phyloP scores from a whole-genome alignment of 305 asterid genomes.

The Fraxinus velutina region DNA sequence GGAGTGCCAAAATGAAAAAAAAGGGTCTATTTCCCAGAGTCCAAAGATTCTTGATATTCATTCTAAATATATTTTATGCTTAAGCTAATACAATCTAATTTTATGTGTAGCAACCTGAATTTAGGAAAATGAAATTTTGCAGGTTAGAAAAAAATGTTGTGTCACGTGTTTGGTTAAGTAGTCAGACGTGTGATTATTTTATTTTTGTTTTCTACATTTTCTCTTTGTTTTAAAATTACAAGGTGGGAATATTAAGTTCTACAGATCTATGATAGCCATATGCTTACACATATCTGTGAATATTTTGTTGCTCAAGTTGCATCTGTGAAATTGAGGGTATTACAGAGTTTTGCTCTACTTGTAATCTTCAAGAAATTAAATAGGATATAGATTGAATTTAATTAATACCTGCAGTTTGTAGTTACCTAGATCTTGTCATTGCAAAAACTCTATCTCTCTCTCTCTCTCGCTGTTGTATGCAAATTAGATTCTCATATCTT shows the following conservation, averaged over 20 bases:
- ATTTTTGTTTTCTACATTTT: neutral
- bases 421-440: neutral
- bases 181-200: neutral
- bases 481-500: slow-evolving; percentile 18
- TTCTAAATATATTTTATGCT: neutral
- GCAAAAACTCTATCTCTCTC: neutral
- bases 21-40: neutral
- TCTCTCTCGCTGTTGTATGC: neutral
- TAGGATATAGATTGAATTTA: neutral
- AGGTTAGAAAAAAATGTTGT: neutral
- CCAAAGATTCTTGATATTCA: neutral
- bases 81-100: neutral
- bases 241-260: neutral
- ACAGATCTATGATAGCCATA: neutral
- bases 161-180: neutral
- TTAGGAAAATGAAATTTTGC: neutral
- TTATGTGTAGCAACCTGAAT: neutral
- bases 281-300: neutral
- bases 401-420: neutral
- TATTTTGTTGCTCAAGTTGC: neutral
- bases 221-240: neutral
- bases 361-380: neutral
- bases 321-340: neutral
- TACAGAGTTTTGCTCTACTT: neutral
- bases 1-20: neutral